Conservation (phyloP, 257 asterid species). For the Marsdenia floribunda region DNA sequence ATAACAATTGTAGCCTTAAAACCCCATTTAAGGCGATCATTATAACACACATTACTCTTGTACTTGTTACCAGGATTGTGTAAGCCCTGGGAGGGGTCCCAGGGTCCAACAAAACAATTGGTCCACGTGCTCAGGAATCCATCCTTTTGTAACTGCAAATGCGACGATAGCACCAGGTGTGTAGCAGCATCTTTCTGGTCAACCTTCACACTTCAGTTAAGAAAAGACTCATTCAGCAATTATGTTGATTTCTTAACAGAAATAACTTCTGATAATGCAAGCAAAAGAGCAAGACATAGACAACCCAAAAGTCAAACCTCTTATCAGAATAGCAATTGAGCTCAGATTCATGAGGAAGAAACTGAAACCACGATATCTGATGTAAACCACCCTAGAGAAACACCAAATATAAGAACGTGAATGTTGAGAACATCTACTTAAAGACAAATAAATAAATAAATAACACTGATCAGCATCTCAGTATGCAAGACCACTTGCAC, state of each 20-base stretch:
- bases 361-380: slow-evolving; percentile 99
- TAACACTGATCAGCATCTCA: slow-evolving; percentile 3
- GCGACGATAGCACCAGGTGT: slow-evolving; percentile 70
- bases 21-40: slow-evolving; percentile 16
- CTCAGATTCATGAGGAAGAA: slow-evolving; percentile 77
- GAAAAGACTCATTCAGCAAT: slow-evolving; percentile 13
- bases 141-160: slow-evolving; percentile 83
- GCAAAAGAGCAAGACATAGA: background rate
- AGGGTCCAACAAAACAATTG: slow-evolving; percentile 95
- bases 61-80: slow-evolving; percentile 80
- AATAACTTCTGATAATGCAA: background rate
- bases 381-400: slow-evolving; percentile 84
- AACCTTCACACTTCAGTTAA: slow-evolving; percentile 50
- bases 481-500: background rate
- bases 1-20: slow-evolving; percentile 10
- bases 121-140: slow-evolving; percentile 96
- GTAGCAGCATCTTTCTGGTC: slow-evolving; percentile 78
- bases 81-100: slow-evolving; percentile 99
- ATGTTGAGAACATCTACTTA: background rate
- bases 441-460: background rate
- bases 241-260: background rate
- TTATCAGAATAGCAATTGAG: slow-evolving; percentile 57
- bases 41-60: slow-evolving; percentile 10
- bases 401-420: slow-evolving; percentile 5
- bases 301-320: slow-evolving; percentile 46